Conservation (phyloP, 768 basidiomycete genomes). For the Crucibulum laeve region DNA sequence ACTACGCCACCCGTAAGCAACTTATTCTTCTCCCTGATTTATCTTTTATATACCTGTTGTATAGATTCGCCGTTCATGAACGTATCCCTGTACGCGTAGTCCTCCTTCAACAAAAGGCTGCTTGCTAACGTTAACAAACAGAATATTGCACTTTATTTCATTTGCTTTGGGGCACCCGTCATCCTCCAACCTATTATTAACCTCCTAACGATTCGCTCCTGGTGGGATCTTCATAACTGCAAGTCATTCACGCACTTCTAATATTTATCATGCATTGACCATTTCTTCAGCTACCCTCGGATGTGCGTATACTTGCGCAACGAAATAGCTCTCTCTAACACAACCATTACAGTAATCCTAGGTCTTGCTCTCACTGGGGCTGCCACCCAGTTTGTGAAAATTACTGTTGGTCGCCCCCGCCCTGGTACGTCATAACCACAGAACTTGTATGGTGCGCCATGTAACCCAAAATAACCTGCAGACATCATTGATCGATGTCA, state of each 20-base stretch:
- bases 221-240: constrained; percentile 88
- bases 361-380: constrained; percentile 73
- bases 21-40: constrained; percentile 3
- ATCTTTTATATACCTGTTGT: constrained; percentile 2
- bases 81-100: constrained; percentile 61
- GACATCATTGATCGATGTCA: constrained; percentile 72
- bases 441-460: neutral
- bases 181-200: constrained; percentile 68
- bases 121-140: constrained; percentile 16
- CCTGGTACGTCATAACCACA: constrained; percentile 63
- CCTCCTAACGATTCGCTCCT: constrained; percentile 66
- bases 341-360: constrained; percentile 51
- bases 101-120: constrained; percentile 6
- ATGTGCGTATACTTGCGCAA: constrained; percentile 21
- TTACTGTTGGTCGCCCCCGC: constrained; percentile 85
- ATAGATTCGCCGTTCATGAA: constrained; percentile 68
- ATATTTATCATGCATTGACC: constrained; percentile 5
- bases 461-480: constrained; percentile 17
- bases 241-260: constrained; percentile 16
- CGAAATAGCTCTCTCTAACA: constrained; percentile 3
- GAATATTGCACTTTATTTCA: constrained; percentile 46
- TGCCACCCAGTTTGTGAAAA: constrained; percentile 81
- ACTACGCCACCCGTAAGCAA: constrained; percentile 35
- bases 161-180: constrained; percentile 62
- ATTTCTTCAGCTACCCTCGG: constrained; percentile 33